Evolutionary conservation across 495 filamentous ascomycete species (phyloP).

Genomic region (Paragyromitra xinjiangensis): DNA sequence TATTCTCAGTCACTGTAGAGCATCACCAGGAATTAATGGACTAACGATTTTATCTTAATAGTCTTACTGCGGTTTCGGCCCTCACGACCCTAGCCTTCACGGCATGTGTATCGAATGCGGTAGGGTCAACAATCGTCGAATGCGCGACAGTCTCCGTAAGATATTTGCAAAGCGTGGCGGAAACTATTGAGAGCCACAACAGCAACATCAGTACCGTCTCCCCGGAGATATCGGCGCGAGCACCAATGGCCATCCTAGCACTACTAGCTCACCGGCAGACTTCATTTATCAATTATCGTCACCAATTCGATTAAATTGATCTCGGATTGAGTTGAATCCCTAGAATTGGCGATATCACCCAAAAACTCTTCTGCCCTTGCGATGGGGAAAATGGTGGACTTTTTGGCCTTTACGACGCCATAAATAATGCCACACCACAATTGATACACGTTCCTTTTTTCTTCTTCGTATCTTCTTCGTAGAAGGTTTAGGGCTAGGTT

Average conservation of each 20-base stretch:
- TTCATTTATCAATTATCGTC: slow-evolving; percentile 1
- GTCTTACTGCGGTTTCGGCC: slow-evolving; percentile 34
- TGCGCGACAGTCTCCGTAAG: neutral
- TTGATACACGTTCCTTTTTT: neutral
- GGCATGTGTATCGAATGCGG: slow-evolving; percentile 39
- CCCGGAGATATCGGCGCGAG: neutral
- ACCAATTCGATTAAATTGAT: neutral
- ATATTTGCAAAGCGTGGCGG: neutral
- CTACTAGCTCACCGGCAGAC: neutral
- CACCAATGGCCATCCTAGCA: slow-evolving; percentile 10
- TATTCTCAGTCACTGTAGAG: neutral
- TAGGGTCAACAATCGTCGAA: neutral
- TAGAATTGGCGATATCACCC: slow-evolving; percentile 2
- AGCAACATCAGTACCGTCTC: neutral
- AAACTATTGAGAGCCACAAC: neutral
- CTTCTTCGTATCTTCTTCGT: neutral
- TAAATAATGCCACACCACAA: neutral
- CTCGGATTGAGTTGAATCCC: neutral
- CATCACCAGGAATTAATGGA: neutral
- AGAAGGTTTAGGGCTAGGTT: neutral
- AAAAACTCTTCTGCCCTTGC: slow-evolving; percentile 2
- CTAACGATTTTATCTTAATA: slow-evolving; percentile 25
- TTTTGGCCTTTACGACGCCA: neutral
- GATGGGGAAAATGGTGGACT: neutral
- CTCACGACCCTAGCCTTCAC: slow-evolving; percentile 26